A percentile compares a stretch with the other conserved stretches of the same genome.
These are phyloP conservation scores for Trifolium dubium DNA, from an alignment of 306 rosid species.

Conservation along the genomic window DNA sequence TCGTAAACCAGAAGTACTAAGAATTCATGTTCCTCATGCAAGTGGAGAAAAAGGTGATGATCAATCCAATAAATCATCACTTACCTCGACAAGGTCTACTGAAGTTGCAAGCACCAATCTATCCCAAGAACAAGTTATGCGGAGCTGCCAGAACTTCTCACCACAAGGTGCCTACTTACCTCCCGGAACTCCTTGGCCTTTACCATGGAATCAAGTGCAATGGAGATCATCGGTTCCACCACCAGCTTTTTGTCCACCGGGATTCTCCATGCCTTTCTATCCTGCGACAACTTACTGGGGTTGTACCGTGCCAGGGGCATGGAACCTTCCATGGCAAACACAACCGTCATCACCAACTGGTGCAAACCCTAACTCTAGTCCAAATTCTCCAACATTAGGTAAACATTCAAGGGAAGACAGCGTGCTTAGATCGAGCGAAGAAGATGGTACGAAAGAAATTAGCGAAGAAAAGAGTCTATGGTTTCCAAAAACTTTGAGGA, in stretches of 20 bases:
- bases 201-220: conserved; percentile 62
- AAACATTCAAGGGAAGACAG: conserved; percentile 76
- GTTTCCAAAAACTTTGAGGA: conserved; percentile 68
- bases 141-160: conserved; percentile 48
- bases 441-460: conserved; percentile 38
- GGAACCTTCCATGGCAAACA: conserved; percentile 56
- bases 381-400: conserved; percentile 61
- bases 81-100: conserved; percentile 54
- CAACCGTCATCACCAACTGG: conserved; percentile 48
- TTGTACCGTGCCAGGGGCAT: conserved; percentile 52
- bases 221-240: conserved; percentile 62
- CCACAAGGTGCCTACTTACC: conserved; percentile 61
- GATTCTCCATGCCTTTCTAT: conserved; percentile 63
- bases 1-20: conserved; percentile 49
- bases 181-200: conserved; percentile 63
- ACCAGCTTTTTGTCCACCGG: conserved; percentile 56
- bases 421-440: conserved; percentile 40
- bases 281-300: conserved; percentile 75
- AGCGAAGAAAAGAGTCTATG: conserved; percentile 48
- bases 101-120: conserved; percentile 48
- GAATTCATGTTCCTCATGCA: conserved; percentile 42
- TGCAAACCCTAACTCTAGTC: conserved; percentile 44
- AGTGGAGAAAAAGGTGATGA: conserved; percentile 55
- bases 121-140: conserved; percentile 46
- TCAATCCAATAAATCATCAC: conserved; percentile 60